These are phyloP conservation scores for Yamadazyma triangularis DNA, from an alignment of 1,139 yeast genomes.

Conservation along the genomic window DNA sequence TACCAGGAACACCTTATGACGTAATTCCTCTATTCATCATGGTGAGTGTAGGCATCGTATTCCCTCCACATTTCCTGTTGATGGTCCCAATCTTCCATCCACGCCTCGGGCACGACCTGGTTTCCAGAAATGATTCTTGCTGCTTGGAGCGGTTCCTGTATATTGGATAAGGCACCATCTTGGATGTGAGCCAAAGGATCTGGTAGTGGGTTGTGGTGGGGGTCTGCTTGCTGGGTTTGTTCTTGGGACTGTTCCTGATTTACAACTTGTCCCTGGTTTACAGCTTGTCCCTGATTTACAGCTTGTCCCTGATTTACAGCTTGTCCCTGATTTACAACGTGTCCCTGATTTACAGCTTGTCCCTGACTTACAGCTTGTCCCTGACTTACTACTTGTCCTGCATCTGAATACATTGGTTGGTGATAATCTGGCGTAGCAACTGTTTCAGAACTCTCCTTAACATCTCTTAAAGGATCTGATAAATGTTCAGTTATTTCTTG, in stretches of 20 bases:
- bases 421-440: neutral
- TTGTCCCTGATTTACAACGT: no score
- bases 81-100: conserved; percentile 32
- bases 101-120: conserved; percentile 30
- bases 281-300: conserved; percentile 1
- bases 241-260: conserved; percentile 2
- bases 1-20: no score
- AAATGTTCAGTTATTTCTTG: neutral
- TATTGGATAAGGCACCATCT: conserved; percentile 31
- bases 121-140: conserved; percentile 42
- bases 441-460: neutral
- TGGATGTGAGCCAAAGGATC: conserved; percentile 46
- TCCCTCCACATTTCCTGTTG: conserved; percentile 12
- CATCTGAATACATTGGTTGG: conserved; percentile 2
- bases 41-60: conserved; percentile 38
- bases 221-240: conserved; percentile 3
- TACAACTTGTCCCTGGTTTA: neutral
- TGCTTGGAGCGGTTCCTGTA: conserved; percentile 33
- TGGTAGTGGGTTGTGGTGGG: conserved; percentile 24
- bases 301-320: no score
- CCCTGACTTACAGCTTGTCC: no score
- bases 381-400: no score
- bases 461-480: neutral
- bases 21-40: conserved; percentile 39
- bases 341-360: neutral